Evolutionary conservation across 352 stramenopile genomes (phyloP).

Genomic region (Phytopythium boreale): DNA sequence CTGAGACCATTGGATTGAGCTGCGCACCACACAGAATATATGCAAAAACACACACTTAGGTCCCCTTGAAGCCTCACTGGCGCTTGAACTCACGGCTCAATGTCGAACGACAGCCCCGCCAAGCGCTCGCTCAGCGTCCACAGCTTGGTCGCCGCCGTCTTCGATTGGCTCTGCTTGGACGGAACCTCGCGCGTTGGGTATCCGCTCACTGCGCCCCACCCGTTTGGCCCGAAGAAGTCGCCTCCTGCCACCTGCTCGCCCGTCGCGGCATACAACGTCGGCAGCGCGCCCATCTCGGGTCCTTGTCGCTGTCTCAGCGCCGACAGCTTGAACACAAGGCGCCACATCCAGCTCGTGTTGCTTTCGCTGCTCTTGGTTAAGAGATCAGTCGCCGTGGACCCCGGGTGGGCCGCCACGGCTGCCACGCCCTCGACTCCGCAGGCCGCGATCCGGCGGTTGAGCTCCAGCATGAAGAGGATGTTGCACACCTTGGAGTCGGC

Average conservation of each 20-base stretch:
- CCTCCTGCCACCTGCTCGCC: slow-evolving; percentile 15
- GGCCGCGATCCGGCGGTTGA: slow-evolving; percentile 31
- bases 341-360: slow-evolving; percentile 27
- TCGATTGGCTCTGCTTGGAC: slow-evolving; percentile 23
- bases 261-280: slow-evolving; percentile 40
- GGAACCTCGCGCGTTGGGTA: slow-evolving; percentile 29
- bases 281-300: slow-evolving; percentile 36
- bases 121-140: slow-evolving; percentile 48
- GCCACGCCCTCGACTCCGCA: slow-evolving; percentile 20
- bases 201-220: slow-evolving; percentile 35
- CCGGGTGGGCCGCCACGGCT: slow-evolving; percentile 32
- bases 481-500: slow-evolving; percentile 53
- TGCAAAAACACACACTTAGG: no score
- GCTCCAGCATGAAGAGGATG: slow-evolving; percentile 52
- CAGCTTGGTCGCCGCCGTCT: slow-evolving; percentile 26
- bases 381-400: slow-evolving; percentile 35
- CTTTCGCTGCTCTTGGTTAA: slow-evolving; percentile 13
- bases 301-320: slow-evolving; percentile 18
- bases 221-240: slow-evolving; percentile 24
- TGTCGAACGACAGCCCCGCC: slow-evolving; percentile 24
- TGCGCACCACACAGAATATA: no score
- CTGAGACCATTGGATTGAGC: no score
- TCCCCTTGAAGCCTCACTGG: neutral
- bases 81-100: neutral
- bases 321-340: slow-evolving; percentile 21